Base-by-base conservation (phyloP, 208 protist species). In the Leishmania martiniquensis region DNA sequence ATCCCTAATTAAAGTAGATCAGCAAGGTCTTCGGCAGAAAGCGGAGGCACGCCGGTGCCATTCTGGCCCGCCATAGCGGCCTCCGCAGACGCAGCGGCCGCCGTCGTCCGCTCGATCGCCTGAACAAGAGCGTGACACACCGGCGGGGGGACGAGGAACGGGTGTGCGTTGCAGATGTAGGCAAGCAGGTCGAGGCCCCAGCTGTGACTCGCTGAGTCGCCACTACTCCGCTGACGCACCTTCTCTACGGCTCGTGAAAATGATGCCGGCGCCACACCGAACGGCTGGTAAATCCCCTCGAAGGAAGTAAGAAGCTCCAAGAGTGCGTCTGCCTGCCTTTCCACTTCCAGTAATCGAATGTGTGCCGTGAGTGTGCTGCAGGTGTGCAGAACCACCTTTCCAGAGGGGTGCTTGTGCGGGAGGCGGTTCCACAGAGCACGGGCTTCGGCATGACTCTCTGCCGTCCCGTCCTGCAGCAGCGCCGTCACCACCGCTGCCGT, bases 401-500 rank as follows among this genome's bases (percentile, higher is more conserved):
- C 57, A 2, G 75, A 79, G 9, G 47, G 25, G 17, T 66, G 59
- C 15, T 60, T 60, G 22, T 59, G 71, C 25, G 83, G 76, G 25
- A 93, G 78, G 15, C 75, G 77, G 9, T 69, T 60, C 72, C 86
- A 93, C 15, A 90, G 55, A 34, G 57, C 52, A 45, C 87, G 71
- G 4, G 87, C 87, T 75, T 87, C 63, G 32, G 60, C 71, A 32
- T 45, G 73, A 22, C 83, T n/a, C 49, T 44, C 54, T 9, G 20
- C 42, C 6, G 60, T 80, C 4, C 69, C 55, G 17, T 81, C 75
- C 12, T 71, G 76, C 62, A 90, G 76, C 49, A 92, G 62, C 9
- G 86, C 82, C 25, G 82, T 73, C 89, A 96, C 92, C n/a, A 96
- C 52, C 4, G 89, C 85, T 7, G 92, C 90, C 10, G 74, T 86